phyloP scores from a whole-genome alignment of 2,329 filamentous ascomycete species.

The Torrubiella hemipterigena region DNA sequence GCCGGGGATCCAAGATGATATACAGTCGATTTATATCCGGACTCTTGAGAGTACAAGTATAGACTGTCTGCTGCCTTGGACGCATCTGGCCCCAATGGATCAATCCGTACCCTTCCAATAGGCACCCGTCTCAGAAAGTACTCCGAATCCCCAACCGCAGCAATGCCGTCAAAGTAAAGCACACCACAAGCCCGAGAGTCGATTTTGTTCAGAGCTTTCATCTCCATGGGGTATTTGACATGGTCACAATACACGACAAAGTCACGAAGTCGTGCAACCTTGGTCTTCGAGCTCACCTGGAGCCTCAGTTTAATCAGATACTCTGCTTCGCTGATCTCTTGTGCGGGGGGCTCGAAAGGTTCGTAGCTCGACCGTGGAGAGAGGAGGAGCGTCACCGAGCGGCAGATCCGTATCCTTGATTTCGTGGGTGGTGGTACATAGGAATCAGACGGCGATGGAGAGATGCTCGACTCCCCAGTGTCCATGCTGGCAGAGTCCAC shows the following conservation, averaged over 20 bases:
- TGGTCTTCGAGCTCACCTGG: conserved; percentile 13
- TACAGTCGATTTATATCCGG: conserved; percentile 37
- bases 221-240: conserved; percentile 27
- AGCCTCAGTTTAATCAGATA: conserved; percentile 3
- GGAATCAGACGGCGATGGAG: no score
- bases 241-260: conserved; percentile 44
- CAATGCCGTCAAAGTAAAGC: conserved; percentile 48
- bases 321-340: conserved; percentile 11
- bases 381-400: no score
- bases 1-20: conserved; percentile 50
- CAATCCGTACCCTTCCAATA: no score
- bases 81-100: no score
- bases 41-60: conserved; percentile 31
- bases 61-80: conserved; percentile 36
- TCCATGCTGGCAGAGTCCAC: no score
- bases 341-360: conserved; percentile 15
- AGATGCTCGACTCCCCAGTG: no score
- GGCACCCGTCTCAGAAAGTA: conserved; percentile 43
- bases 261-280: conserved; percentile 41
- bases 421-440: no score
- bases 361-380: conserved; percentile 18
- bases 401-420: no score
- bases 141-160: conserved; percentile 29
- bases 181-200: conserved; percentile 19
- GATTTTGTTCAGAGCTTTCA: conserved; percentile 43